phyloP scores from a whole-genome alignment of 164 flowering plant species.

The Buxus sempervirens region DNA sequence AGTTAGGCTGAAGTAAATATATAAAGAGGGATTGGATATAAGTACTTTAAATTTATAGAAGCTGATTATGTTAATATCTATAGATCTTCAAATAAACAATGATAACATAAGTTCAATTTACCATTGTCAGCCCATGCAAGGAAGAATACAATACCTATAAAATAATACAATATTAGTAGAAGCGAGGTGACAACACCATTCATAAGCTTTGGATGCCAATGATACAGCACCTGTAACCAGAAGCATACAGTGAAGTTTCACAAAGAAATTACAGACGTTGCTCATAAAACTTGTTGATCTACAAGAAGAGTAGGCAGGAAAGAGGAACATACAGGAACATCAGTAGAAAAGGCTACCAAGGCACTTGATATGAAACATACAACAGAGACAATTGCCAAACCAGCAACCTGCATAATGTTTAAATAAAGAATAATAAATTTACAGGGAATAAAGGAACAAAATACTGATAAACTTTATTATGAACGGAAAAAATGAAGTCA shows the following conservation, averaged over 20 bases:
- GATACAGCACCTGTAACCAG: conserved; percentile 56
- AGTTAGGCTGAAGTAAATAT: no score
- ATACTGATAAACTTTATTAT: background rate
- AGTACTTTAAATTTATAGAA: no score
- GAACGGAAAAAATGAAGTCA: background rate
- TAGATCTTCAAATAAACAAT: background rate
- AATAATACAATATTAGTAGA: conserved; percentile 61
- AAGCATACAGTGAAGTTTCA: background rate
- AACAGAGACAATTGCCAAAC: conserved; percentile 73
- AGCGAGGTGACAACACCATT: conserved; percentile 38
- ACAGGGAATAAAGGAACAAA: background rate
- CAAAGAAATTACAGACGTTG: conserved; percentile 1
- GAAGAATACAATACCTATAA: conserved; percentile 54
- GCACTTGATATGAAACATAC: conserved; percentile 78
- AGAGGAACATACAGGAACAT: conserved; percentile 60
- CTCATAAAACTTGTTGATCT: background rate
- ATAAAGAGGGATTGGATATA: no score
- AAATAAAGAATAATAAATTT: background rate
- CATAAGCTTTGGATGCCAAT: conserved; percentile 36
- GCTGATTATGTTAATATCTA: no score
- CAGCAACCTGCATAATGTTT: conserved; percentile 60
- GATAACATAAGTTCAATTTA: background rate
- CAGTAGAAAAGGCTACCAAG: conserved; percentile 57
- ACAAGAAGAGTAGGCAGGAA: conserved; percentile 1
- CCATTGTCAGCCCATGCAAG: background rate